Evolutionary conservation across 805 yeast species (phyloP).

Genomic region (Pichia californica): DNA sequence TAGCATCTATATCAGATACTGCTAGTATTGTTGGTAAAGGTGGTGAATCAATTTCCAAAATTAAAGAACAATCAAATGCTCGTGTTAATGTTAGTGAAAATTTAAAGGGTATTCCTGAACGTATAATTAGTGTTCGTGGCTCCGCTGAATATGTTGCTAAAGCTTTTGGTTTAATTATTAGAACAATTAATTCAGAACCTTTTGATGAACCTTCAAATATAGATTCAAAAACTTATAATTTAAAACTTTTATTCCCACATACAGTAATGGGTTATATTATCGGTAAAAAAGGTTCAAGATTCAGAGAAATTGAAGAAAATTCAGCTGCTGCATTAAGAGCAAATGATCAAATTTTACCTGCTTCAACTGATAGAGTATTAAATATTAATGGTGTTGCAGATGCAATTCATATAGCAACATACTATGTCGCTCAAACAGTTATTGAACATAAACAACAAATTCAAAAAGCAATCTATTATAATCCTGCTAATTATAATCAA

Average conservation of each 20-base stretch:
- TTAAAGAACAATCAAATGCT: slow-evolving; percentile 57
- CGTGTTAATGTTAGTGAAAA: slow-evolving; percentile 70
- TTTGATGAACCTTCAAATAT: slow-evolving; percentile 55
- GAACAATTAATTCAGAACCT: slow-evolving; percentile 62
- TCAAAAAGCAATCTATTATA: slow-evolving; percentile 50
- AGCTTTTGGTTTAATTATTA: slow-evolving; percentile 68
- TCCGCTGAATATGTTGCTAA: slow-evolving; percentile 72
- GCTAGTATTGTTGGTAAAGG: slow-evolving; percentile 70
- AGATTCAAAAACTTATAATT: slow-evolving; percentile 45
- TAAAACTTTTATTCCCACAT: slow-evolving; percentile 68
- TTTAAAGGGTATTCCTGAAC: slow-evolving; percentile 61
- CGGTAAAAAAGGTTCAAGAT: slow-evolving; percentile 67
- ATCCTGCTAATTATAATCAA: slow-evolving; percentile 43
- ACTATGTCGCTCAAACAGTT: slow-evolving; percentile 64
- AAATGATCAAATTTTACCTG: slow-evolving; percentile 63
- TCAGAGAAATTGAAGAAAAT: slow-evolving; percentile 74
- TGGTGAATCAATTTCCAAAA: slow-evolving; percentile 64
- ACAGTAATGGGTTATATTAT: slow-evolving; percentile 74
- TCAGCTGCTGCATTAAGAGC: slow-evolving; percentile 76
- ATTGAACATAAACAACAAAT: slow-evolving; percentile 54
- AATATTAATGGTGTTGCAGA: slow-evolving; percentile 75
- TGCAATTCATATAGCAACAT: slow-evolving; percentile 78
- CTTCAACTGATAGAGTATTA: slow-evolving; percentile 70
- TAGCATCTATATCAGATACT: slow-evolving; percentile 71
- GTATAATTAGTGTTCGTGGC: slow-evolving; percentile 71